Base-by-base conservation (phyloP, 768 basidiomycete genomes). In the Xerocomus brunneocitrinus region DNA sequence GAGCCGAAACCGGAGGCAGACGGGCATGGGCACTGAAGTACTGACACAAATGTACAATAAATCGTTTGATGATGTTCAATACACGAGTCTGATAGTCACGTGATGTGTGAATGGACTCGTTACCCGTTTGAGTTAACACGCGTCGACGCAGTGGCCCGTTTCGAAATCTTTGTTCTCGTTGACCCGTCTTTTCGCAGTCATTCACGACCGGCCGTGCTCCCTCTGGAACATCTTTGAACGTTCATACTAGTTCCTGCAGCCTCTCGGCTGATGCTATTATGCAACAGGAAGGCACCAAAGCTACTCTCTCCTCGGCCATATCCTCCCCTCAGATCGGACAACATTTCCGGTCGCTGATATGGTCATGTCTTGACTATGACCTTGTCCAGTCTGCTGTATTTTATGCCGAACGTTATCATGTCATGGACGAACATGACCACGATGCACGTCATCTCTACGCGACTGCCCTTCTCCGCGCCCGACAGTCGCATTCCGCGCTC, bases 401-500 rank as follows among this genome's bases (percentile, higher is more conserved):
- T 75, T 89, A 89, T 73, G 90, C 91, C 34, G 93, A 95, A 71
- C 75, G 90, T 58, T 89, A 89, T 67, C 87, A 79, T 67, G 80
- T 83, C 38, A 72, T 89, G 68, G 84, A 89, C 70, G 75, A 78
- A 56, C 67, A 74, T 30, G 83, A 82, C 69, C 92, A 95, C 67
- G 85, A 89, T 65, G 83, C 90, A 59, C 81, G 89, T 52, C 91
- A 91, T 74, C 79, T 94, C 42, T 89, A 90, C 76, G 90, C 91
- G 58, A 84, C 80, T 40, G 78, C 85, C 19, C 80, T 94, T 58
- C 78, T 91, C 41, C 80, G 77, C 6, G 79, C 83, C 59, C 80
- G 79, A 52, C 86, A 88, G 64, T 79, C 84, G 13, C 84, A 88
- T 62, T 88, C 90, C 12, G 91, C 91, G 5, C 68, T 89, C 34